These are phyloP conservation scores for Diospyros lotus DNA, from an alignment of 148 eudicot genomes.

Conservation along the genomic window DNA sequence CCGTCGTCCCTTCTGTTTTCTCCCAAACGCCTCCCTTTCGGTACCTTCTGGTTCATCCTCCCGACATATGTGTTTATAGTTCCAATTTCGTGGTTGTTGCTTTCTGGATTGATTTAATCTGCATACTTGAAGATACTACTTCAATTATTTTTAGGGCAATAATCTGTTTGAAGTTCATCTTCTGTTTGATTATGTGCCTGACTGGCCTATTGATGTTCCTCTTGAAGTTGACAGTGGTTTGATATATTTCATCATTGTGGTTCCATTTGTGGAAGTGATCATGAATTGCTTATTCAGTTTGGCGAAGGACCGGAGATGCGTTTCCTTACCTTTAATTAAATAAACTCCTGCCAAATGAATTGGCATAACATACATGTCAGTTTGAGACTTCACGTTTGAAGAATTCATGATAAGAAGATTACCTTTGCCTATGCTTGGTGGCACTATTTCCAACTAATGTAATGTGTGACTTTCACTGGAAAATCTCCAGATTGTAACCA, in stretches of 20 bases:
- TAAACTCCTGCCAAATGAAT: not conserved
- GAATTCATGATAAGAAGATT: too few relatives aligned
- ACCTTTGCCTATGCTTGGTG: too few relatives aligned
- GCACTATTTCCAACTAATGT: too few relatives aligned
- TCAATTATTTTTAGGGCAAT: not conserved
- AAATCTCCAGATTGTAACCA: too few relatives aligned
- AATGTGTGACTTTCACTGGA: too few relatives aligned
- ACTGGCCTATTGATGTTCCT: not conserved
- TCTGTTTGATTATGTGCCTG: not conserved
- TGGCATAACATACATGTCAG: too few relatives aligned
- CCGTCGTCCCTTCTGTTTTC: slow-evolving; percentile 22
- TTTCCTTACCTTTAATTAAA: not conserved
- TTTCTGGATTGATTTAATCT: slow-evolving; percentile 7
- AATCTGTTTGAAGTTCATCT: not conserved
- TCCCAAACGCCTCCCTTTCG: slow-evolving; percentile 25
- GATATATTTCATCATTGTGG: not conserved
- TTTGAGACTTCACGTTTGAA: too few relatives aligned
- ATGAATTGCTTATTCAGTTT: not conserved
- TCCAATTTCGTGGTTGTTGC: not conserved
- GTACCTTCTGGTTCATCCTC: slow-evolving; percentile 12
- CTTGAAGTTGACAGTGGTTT: not conserved
- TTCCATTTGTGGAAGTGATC: not conserved
- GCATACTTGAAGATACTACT: not conserved
- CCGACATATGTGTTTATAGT: not conserved
- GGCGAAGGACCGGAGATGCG: too few relatives aligned